These are phyloP conservation scores for Melastoma malabathricum DNA, from an alignment of 345 rosid species.

Conservation along the genomic window DNA sequence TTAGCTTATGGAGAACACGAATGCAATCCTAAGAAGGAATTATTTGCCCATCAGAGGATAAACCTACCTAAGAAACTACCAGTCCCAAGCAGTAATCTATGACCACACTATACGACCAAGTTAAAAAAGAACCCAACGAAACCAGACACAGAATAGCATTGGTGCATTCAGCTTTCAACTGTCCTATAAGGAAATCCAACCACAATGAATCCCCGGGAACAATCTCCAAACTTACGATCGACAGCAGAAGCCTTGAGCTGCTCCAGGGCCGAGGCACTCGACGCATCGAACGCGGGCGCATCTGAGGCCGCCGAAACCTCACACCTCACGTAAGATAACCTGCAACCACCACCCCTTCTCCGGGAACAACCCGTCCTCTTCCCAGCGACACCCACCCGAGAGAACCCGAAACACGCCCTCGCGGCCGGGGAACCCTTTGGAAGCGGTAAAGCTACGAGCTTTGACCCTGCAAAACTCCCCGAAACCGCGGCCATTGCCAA, in stretches of 20 bases:
- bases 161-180: no score
- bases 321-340: slow-evolving; percentile 4
- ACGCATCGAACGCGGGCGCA: slow-evolving; percentile 12
- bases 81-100: no score
- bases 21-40: no score
- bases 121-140: no score
- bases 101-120: no score
- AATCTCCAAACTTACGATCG: slow-evolving; percentile 5
- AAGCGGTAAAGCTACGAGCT: slow-evolving; percentile 11
- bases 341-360: slow-evolving; percentile 2
- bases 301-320: slow-evolving; percentile 2
- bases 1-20: no score
- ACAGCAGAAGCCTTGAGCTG: slow-evolving; percentile 11
- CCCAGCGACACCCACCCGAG: slow-evolving; percentile 2
- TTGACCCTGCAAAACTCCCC: slow-evolving; percentile 12
- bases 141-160: no score
- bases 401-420: slow-evolving; percentile 2
- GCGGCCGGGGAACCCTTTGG: slow-evolving; percentile 6
- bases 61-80: no score
- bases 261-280: slow-evolving; percentile 51
- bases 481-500: slow-evolving; percentile 8
- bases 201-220: not conserved
- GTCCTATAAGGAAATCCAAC: no score
- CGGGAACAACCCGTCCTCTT: slow-evolving; percentile 5
- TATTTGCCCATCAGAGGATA: no score